Evolutionary conservation across 108 stramenopile genomes (phyloP).

Genomic region (Fragilariopsis cylindrus): DNA sequence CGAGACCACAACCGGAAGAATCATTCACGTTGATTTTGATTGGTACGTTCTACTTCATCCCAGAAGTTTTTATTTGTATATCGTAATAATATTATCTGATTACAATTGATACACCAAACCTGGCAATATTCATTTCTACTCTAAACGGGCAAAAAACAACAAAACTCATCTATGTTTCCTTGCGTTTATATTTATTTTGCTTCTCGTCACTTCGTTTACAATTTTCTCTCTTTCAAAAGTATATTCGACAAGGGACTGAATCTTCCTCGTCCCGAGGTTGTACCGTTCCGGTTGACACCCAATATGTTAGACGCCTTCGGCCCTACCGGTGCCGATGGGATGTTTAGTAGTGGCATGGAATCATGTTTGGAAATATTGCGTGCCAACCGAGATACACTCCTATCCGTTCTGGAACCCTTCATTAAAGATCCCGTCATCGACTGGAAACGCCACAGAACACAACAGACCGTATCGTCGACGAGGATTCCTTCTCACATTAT

Average conservation of each 20-base stretch:
- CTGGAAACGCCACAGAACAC: constrained; percentile 68
- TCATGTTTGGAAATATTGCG: constrained; percentile 87
- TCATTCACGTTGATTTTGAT: constrained; percentile 99
- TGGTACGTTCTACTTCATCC: constrained; percentile 56
- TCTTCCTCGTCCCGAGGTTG: constrained; percentile 92
- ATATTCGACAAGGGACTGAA: constrained; percentile 98
- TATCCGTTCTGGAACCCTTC: constrained; percentile 98
- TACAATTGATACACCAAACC: background rate
- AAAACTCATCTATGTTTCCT: background rate
- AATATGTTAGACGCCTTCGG: constrained; percentile 99
- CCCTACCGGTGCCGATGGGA: constrained; percentile 87
- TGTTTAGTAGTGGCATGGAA: constrained; percentile 79
- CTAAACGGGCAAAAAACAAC: background rate
- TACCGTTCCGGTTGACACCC: constrained; percentile 97
- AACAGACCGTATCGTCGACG: constrained; percentile 19
- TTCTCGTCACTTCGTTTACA: background rate
- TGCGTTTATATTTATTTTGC: background rate
- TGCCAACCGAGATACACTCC: constrained; percentile 88
- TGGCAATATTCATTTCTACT: background rate
- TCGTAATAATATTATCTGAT: background rate
- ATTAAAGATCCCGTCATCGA: constrained; percentile 92
- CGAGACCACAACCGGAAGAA: constrained; percentile 90
- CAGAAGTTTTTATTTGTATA: background rate
- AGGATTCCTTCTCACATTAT: constrained; percentile 12
- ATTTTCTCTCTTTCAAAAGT: constrained; percentile 37